These are phyloP conservation scores for Solanum hybrid DNA, from an alignment of 305 asterid species.

Conservation along the genomic window DNA sequence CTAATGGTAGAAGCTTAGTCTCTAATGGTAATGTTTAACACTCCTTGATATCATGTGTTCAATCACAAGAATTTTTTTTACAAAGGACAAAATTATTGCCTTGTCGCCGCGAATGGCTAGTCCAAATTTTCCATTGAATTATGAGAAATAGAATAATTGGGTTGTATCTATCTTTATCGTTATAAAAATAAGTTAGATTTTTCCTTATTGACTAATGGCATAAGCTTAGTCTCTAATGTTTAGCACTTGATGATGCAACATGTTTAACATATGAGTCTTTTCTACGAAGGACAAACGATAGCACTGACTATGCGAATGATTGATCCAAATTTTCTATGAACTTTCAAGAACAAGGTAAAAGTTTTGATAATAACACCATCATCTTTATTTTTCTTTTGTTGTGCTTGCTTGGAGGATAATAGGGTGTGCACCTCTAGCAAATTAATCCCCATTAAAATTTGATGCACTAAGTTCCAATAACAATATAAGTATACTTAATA, in stretches of 20 bases:
- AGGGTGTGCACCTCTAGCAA: too few species aligned
- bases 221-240: neutral
- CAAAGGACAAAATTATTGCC: accelerated
- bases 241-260: neutral
- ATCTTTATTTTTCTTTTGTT: neutral
- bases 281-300: neutral
- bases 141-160: neutral
- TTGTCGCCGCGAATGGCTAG: neutral
- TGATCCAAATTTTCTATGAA: neutral
- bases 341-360: neutral
- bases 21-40: neutral
- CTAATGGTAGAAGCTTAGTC: neutral
- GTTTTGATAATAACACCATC: accelerated
- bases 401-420: neutral
- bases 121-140: neutral
- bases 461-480: neutral
- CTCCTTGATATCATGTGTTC: neutral
- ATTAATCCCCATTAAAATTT: neutral
- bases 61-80: neutral
- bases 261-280: neutral
- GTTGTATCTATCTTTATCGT: neutral
- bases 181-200: neutral
- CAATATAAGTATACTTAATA: too few species aligned
- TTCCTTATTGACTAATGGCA: neutral
- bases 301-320: neutral